Conservation (phyloP, 257 asterid species). For the Thymus mandschuricus region DNA sequence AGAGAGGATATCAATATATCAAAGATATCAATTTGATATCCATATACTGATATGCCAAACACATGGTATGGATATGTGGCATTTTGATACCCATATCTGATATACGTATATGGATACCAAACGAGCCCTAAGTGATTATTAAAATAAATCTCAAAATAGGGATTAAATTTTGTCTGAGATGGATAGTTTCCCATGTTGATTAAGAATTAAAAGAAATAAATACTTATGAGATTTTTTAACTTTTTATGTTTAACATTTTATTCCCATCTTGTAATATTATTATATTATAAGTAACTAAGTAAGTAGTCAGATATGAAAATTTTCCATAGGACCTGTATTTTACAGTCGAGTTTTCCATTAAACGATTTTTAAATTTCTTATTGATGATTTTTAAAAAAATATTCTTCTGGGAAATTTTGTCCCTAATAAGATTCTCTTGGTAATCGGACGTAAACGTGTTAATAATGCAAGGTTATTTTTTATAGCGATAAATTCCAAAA, state of each 20-base stretch:
- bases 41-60: too few relatives aligned
- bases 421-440: not conserved
- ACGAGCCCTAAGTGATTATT: not conserved
- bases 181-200: not conserved
- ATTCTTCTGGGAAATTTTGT: not conserved
- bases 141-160: not conserved
- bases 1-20: too few relatives aligned
- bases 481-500: not conserved
- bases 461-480: not conserved
- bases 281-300: too few relatives aligned
- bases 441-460: not conserved
- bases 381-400: too few relatives aligned
- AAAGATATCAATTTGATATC: too few relatives aligned
- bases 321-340: not conserved
- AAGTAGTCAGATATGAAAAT: too few relatives aligned
- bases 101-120: too few relatives aligned
- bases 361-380: too few relatives aligned
- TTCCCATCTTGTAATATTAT: too few relatives aligned
- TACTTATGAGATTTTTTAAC: not conserved
- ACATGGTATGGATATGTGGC: too few relatives aligned
- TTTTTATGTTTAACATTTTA: not conserved
- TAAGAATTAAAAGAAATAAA: not conserved
- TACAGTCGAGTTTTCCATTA: too few relatives aligned
- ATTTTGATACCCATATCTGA: too few relatives aligned
- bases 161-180: not conserved